phyloP scores from a whole-genome alignment of 2,329 filamentous ascomycete species.

The Cladophialophora bantiana region DNA sequence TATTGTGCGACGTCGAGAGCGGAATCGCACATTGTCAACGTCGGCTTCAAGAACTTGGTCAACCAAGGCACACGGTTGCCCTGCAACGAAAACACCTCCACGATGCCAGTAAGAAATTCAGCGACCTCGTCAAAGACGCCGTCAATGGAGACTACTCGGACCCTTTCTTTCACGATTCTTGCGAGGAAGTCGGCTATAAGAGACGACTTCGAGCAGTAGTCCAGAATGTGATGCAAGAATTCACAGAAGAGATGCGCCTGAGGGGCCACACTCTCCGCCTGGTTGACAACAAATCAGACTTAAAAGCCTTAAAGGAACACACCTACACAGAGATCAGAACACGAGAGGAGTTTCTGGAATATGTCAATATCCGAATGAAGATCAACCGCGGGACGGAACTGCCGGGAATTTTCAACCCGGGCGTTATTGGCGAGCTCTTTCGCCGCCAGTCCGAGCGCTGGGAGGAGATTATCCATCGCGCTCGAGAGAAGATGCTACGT shows the following conservation, averaged over 20 bases:
- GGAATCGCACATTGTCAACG: slow-evolving; percentile 46
- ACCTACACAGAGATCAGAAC: neutral
- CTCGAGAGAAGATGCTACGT: slow-evolving; percentile 38
- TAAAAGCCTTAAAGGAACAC: neutral
- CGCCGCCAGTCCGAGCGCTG: slow-evolving; percentile 47
- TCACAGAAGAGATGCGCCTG: slow-evolving; percentile 37
- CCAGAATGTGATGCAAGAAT: slow-evolving; percentile 42
- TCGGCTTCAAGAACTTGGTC: slow-evolving; percentile 58
- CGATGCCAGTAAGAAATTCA: slow-evolving; percentile 49
- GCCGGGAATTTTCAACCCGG: slow-evolving; percentile 46
- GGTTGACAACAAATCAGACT: slow-evolving; percentile 8
- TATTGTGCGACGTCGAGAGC: slow-evolving; percentile 49
- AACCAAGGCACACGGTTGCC: slow-evolving; percentile 43
- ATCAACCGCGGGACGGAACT: slow-evolving; percentile 44
- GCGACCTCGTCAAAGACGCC: slow-evolving; percentile 47
- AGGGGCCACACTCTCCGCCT: slow-evolving; percentile 29
- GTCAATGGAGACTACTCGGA: slow-evolving; percentile 52
- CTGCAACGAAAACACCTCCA: slow-evolving; percentile 47
- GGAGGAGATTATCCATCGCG: slow-evolving; percentile 41
- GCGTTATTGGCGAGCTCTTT: slow-evolving; percentile 46
- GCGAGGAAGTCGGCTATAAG: slow-evolving; percentile 33
- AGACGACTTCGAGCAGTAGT: slow-evolving; percentile 44
- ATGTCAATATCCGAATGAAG: slow-evolving; percentile 25
- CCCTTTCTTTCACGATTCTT: slow-evolving; percentile 47
- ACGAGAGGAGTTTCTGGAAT: slow-evolving; percentile 18